Evolutionary conservation across 176 grass and related monocot genomes (phyloP), one percentile per base, ranked within the genome.

Genomic region (Oryza coarctata): DNA sequence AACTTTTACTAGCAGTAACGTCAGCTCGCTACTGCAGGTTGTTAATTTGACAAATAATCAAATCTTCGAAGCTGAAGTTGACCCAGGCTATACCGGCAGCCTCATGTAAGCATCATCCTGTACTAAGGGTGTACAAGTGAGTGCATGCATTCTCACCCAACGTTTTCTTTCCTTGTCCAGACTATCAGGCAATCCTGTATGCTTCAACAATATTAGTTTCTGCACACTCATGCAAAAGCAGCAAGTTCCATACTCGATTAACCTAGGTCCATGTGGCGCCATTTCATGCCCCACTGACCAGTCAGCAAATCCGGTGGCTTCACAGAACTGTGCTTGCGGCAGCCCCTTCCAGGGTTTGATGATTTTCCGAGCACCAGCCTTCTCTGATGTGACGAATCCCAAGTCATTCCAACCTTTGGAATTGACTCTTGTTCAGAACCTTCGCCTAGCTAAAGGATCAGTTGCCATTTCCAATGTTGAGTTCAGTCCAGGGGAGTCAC

Each of bases 41-140:
- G 92, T 91, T 83, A 82, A 88, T 74, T 79, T 94, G 77, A 86
- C 76, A 87, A 82, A 75, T 68, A 94, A 94, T 76, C 41, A 15
- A 68, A 84, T 94, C 29, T 6, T 47, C 0, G 17, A 1, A 2
- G 3, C 14, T 44, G 3, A 0, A 2, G 4, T 40, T 82, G 34
- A 77, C 25, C 18, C 52, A 34, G 41, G 33, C 78, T 94, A 91
- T 32, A 89, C 4, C 26, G 35, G 78, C 14, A 82, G 70, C 36
- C 73, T 94, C 63, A 91, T 89, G 89, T 94, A 86, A 89, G 74
- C 55, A 77, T 64, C 29, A 15, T 52, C 5, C 41, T 15, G 85
- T 65, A 69, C 22, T 27, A 45, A 77, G 61, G 6, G 52, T 76
- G 57, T 40, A 70, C 25, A 49, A 20, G 25, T 64, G n/a, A 11